Evolutionary conservation across 2,329 filamentous ascomycete genomes (phyloP).

Genomic region (Sclerotinia sclerotiorum): DNA sequence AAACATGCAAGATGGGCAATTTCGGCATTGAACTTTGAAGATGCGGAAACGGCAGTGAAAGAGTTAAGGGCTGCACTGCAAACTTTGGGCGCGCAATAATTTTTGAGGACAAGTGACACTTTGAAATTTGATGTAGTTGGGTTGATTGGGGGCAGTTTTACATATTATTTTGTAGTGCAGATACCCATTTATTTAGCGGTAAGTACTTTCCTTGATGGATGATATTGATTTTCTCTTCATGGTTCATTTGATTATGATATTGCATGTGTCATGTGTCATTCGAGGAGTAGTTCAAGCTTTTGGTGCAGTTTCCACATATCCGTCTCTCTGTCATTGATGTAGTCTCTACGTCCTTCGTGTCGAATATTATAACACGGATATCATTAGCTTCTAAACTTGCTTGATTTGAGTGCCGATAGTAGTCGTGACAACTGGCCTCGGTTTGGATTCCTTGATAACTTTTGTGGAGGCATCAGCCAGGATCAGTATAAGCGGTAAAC

Average conservation of each 20-base stretch:
- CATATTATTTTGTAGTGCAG: neutral
- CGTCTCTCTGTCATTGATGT: neutral
- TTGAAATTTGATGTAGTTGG: neutral
- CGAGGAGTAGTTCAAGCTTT: neutral
- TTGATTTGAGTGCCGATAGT: neutral
- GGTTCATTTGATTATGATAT: neutral
- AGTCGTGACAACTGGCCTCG: neutral
- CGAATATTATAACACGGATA: neutral
- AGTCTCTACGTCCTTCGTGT: neutral
- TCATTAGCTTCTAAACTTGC: neutral
- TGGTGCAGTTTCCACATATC: neutral
- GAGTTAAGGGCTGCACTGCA: constrained; percentile 74
- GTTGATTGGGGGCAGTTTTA: neutral
- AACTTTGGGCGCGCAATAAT: constrained; percentile 38
- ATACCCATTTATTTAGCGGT: neutral
- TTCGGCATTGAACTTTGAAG: constrained; percentile 94
- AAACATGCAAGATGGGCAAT: constrained; percentile 98
- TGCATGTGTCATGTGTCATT: neutral
- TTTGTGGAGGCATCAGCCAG: too few species aligned
- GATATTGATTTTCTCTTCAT: neutral
- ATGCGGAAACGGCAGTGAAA: constrained; percentile 83
- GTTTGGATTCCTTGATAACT: neutral
- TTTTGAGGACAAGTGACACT: neutral
- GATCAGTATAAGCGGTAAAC: neutral
- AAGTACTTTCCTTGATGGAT: neutral